Evolutionary conservation across 805 yeast genomes (phyloP), one percentile per base, ranked within the genome.

Genomic region (Metschnikowia peoriensis): DNA sequence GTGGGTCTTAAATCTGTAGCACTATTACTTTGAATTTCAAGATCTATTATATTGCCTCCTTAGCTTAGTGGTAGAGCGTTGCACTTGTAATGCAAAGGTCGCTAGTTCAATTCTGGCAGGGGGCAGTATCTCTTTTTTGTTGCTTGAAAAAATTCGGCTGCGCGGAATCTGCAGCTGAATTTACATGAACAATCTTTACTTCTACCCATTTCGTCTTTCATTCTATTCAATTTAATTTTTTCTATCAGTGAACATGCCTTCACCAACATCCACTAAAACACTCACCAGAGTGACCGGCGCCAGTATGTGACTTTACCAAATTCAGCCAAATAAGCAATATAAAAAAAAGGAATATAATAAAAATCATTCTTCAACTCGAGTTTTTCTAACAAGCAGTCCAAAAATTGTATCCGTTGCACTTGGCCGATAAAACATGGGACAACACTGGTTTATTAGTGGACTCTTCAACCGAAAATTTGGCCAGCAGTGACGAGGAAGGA

Each of bases 11-110:
- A n/a, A n/a, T n/a, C n/a, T n/a, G n/a, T n/a, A n/a, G n/a, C n/a
- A n/a, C n/a, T n/a, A n/a, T n/a, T n/a, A n/a, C n/a, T n/a, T n/a
- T n/a, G n/a, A n/a, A 32, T 32, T 44, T 22, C 22, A 4, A 22
- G 22, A 22, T 3, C 22, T 22, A 4, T 4, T 22, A 4, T 22
- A 28, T n/a, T 10, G 96, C 96, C 96, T 81, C 84, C 82, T 89
- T 89, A 89, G 96, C 96, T 89, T 88, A 89, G 97, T 88, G 96
- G 96, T 89, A 89, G 94, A 89, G 96, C 96, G 96, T 88, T 87
- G 96, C 97, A 89, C 97, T 89, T 89, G 97, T 89, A 89, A 88
- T 88, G 96, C 94, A 86, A 86, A 86, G 93, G 91, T 87, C 93
- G 90, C 89, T 85, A 86, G 69, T 65, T 66, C 70, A 66, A 66